Conservation (phyloP, 176 grass and related monocot species). For the Aegilops tauschii region DNA sequence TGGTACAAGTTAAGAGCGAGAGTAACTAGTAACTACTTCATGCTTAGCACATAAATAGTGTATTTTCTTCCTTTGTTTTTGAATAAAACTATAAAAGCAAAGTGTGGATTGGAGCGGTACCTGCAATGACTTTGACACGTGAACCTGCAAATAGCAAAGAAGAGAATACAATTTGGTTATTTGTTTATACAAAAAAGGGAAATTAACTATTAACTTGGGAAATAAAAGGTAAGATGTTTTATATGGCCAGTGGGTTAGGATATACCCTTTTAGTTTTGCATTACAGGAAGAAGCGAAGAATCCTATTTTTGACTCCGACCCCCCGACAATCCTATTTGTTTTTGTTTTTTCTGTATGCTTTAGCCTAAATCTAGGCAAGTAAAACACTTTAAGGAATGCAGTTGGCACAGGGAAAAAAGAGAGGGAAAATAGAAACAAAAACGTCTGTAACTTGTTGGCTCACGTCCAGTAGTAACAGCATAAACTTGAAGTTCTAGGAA, state of each 20-base stretch:
- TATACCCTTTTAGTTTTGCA: not conserved
- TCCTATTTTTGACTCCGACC: too few species aligned
- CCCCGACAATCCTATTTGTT: not conserved
- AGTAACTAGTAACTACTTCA: not conserved
- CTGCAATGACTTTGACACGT: not conserved
- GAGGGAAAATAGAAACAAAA: not conserved
- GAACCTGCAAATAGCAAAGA: not conserved
- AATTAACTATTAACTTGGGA: not conserved
- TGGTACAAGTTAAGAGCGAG: not conserved
- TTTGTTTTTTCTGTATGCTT: not conserved
- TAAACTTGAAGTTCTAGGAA: not conserved
- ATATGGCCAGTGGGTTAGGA: not conserved
- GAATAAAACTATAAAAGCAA: not conserved
- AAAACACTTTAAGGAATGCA: not conserved
- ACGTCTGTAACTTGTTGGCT: not conserved
- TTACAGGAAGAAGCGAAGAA: too few species aligned
- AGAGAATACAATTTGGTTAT: not conserved
- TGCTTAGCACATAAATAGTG: not conserved
- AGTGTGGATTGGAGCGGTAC: not conserved
- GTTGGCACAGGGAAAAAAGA: not conserved
- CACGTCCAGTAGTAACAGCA: not conserved
- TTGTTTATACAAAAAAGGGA: not conserved
- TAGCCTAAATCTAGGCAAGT: not conserved
- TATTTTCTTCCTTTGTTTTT: not conserved
- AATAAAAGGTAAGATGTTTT: not conserved